Conservation (phyloP, 2,329 filamentous ascomycete genomes). For the Pezicula rhizophila region DNA sequence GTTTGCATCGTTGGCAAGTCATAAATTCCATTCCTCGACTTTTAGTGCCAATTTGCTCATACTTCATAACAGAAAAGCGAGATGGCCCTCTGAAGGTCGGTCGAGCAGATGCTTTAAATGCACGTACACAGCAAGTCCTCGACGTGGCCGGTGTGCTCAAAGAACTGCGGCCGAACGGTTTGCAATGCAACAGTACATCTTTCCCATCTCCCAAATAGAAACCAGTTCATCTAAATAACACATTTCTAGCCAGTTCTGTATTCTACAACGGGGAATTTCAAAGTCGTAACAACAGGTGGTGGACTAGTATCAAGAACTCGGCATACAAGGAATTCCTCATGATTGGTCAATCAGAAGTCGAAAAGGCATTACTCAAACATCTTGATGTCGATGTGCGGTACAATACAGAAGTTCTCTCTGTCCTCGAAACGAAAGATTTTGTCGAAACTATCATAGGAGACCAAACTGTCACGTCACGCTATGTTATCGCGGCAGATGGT, state of each 20-base stretch:
- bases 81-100: conserved; percentile 33
- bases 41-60: neutral
- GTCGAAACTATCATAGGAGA: conserved; percentile 12
- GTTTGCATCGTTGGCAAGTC: conserved; percentile 33
- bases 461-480: conserved; percentile 1
- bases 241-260: conserved; percentile 37
- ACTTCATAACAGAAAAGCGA: conserved; percentile 28
- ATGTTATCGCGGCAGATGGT: conserved; percentile 8
- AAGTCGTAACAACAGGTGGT: conserved; percentile 42
- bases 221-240: neutral
- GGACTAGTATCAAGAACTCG: conserved; percentile 38
- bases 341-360: conserved; percentile 42
- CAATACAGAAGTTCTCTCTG: conserved; percentile 30
- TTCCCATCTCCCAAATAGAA: too few species aligned
- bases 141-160: conserved; percentile 38
- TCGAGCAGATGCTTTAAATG: conserved; percentile 42
- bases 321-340: conserved; percentile 44
- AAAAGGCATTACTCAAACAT: conserved; percentile 31
- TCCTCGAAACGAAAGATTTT: conserved; percentile 21
- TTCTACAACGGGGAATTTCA: conserved; percentile 41
- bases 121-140: conserved; percentile 42
- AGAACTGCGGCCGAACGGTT: conserved; percentile 34
- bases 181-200: conserved; percentile 43
- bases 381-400: conserved; percentile 32
- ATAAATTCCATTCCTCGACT: neutral